A percentile compares a stretch with the other conserved stretches of the same genome.
Evolutionary conservation across 768 basidiomycete species (phyloP).

Genomic region (Gymnopilus dilepis): DNA sequence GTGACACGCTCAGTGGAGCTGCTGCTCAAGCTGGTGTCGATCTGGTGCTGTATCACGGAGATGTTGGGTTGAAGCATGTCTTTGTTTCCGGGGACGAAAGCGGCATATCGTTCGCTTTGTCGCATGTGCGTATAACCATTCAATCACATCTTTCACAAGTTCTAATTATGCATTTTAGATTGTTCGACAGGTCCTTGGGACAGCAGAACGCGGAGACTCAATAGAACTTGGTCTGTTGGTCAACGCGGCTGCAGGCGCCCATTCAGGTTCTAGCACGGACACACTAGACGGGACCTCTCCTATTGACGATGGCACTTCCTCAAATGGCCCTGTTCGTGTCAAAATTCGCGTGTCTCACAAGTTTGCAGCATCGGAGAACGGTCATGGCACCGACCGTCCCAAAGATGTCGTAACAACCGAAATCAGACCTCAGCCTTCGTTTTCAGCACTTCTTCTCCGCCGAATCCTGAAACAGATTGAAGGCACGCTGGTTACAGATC

Average conservation of each 20-base stretch:
- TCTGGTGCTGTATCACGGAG: constrained; percentile 88
- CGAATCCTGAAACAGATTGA: constrained; percentile 65
- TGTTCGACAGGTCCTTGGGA: constrained; percentile 79
- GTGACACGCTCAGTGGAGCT: constrained; percentile 84
- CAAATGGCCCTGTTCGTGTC: constrained; percentile 43
- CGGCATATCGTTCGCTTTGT: constrained; percentile 79
- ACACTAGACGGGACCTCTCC: constrained; percentile 15
- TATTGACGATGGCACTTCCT: constrained; percentile 29
- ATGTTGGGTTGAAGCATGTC: constrained; percentile 86
- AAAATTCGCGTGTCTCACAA: constrained; percentile 57
- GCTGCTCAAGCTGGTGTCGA: constrained; percentile 88
- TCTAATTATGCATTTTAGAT: constrained; percentile 51
- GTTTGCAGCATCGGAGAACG: constrained; percentile 35
- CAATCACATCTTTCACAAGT: not conserved
- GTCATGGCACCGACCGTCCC: constrained; percentile 25
- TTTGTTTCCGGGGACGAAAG: constrained; percentile 86
- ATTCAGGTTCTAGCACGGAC: constrained; percentile 7
- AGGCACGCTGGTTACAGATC: constrained; percentile 50
- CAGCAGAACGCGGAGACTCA: constrained; percentile 75
- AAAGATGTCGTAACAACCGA: constrained; percentile 33
- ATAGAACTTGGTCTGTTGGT: constrained; percentile 85
- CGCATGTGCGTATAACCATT: constrained; percentile 68
- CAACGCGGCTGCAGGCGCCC: constrained; percentile 21
- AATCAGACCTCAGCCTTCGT: constrained; percentile 46
- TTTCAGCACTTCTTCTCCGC: constrained; percentile 58